These are phyloP conservation scores for Syncephalastrum monosporum DNA, from an alignment of 371 early-diverging fungal species.

Conservation along the genomic window DNA sequence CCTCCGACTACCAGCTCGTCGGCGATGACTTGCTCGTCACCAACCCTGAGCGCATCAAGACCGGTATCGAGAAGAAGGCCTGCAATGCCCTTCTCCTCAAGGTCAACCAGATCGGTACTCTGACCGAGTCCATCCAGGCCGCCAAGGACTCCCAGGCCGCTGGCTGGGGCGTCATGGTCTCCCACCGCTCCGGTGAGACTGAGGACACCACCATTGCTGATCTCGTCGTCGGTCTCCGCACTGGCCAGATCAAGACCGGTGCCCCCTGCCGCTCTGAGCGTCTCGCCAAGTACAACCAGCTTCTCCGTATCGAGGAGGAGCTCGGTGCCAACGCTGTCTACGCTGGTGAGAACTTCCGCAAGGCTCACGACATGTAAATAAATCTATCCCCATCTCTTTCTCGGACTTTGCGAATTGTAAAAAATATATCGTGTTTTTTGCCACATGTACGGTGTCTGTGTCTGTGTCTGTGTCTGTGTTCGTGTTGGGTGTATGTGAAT, in stretches of 20 bases:
- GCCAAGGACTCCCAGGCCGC: slow-evolving; percentile 70
- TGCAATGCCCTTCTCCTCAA: slow-evolving; percentile 97
- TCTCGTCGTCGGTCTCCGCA: slow-evolving; percentile 95
- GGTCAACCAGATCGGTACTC: slow-evolving; percentile 99
- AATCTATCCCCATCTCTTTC: slow-evolving; percentile 1
- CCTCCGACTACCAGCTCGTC: slow-evolving; percentile 87
- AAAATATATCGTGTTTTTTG: no score
- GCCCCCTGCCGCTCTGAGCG: slow-evolving; percentile 99
- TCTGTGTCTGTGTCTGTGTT: no score
- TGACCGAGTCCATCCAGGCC: slow-evolving; percentile 93
- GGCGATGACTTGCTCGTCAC: slow-evolving; percentile 99
- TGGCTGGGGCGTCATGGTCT: slow-evolving; percentile 99
- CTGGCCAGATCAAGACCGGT: slow-evolving; percentile 99
- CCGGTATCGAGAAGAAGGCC: slow-evolving; percentile 92
- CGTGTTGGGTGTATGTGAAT: no score
- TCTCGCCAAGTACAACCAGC: slow-evolving; percentile 98
- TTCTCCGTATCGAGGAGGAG: slow-evolving; percentile 93
- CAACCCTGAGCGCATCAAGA: slow-evolving; percentile 91
- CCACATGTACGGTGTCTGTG: no score
- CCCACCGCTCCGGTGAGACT: slow-evolving; percentile 99
- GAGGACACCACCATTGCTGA: slow-evolving; percentile 99
- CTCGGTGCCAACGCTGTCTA: slow-evolving; percentile 82
- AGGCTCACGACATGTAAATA: slow-evolving; percentile 65
- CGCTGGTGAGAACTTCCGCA: slow-evolving; percentile 94
- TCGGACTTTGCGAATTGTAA: no score